These are phyloP conservation scores for Dryas octopetala DNA, from an alignment of 306 rosid species.

Conservation along the genomic window DNA sequence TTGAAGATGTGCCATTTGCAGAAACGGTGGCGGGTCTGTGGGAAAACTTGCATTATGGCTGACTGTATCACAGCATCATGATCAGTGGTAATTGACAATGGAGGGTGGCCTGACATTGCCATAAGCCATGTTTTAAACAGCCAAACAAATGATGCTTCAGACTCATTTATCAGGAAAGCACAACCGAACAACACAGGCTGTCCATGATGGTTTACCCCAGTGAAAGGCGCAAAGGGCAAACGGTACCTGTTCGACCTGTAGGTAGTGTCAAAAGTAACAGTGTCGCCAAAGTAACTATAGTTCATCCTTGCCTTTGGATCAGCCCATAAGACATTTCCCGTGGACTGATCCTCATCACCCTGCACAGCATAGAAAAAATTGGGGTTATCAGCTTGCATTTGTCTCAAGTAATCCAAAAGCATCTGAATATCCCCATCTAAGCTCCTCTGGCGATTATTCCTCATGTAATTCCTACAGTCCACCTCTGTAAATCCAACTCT, in stretches of 20 bases:
- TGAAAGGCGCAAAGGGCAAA: constrained; percentile 93
- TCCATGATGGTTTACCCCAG: constrained; percentile 95
- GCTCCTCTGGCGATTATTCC: constrained; percentile 92
- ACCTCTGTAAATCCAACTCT: constrained; percentile 98
- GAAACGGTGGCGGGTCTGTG: constrained; percentile 88
- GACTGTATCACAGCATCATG: constrained; percentile 81
- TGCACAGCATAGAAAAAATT: constrained; percentile 89
- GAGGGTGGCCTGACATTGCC: constrained; percentile 89
- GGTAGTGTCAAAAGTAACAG: constrained; percentile 96
- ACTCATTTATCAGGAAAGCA: constrained; percentile 88
- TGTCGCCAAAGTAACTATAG: constrained; percentile 85
- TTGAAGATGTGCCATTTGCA: constrained; percentile 99
- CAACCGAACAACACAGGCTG: constrained; percentile 97
- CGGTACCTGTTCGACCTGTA: constrained; percentile 96
- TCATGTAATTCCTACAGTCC: constrained; percentile 96
- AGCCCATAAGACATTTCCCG: constrained; percentile 87
- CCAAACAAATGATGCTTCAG: constrained; percentile 91
- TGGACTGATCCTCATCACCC: constrained; percentile 73
- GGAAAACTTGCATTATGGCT: constrained; percentile 77
- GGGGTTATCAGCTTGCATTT: constrained; percentile 73
- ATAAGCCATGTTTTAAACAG: constrained; percentile 87
- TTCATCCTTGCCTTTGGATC: constrained; percentile 89
- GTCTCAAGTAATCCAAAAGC: constrained; percentile 84
- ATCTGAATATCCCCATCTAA: constrained; percentile 89
- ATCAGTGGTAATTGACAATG: constrained; percentile 91